These are phyloP conservation scores for Blastobotrys muscicola DNA, from an alignment of 805 yeast genomes.

Conservation along the genomic window DNA sequence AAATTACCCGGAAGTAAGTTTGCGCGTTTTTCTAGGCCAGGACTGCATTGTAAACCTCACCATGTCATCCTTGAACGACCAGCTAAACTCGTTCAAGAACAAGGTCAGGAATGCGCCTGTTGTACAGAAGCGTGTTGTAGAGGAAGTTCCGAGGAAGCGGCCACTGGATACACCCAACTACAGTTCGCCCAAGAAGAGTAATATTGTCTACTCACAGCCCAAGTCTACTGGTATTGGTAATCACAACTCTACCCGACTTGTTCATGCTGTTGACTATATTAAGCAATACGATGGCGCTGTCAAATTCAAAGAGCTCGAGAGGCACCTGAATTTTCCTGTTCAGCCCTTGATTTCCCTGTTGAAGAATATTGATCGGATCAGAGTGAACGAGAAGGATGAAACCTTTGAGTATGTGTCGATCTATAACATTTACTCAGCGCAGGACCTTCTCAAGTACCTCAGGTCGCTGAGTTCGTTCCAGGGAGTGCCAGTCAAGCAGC, in stretches of 20 bases:
- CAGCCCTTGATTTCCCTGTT: constrained; percentile 62
- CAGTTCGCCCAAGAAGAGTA: constrained; percentile 6
- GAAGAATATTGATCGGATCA: constrained; percentile 67
- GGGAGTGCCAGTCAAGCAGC: constrained; percentile 74
- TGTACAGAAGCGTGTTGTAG: constrained; percentile 15
- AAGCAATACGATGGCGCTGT: constrained; percentile 63
- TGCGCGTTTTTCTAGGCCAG: background rate
- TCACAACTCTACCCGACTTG: constrained; percentile 77
- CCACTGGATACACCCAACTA: constrained; percentile 7
- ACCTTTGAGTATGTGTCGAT: constrained; percentile 82
- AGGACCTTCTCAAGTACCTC: constrained; percentile 64
- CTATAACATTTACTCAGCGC: constrained; percentile 75
- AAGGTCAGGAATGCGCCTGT: constrained; percentile 48
- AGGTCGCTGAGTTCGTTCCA: constrained; percentile 77
- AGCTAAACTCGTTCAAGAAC: constrained; percentile 56
- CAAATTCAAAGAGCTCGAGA: constrained; percentile 51
- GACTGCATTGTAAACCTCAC: background rate
- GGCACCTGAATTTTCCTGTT: constrained; percentile 53
- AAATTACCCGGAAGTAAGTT: background rate
- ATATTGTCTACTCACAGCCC: constrained; percentile 26
- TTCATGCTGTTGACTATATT: constrained; percentile 85
- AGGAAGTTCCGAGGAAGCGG: constrained; percentile 8
- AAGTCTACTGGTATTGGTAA: constrained; percentile 33
- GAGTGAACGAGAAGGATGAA: constrained; percentile 48
- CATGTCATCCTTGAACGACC: constrained; percentile 39